phyloP scores from a whole-genome alignment of 2,329 filamentous ascomycete genomes.

The Aspergillus sp. region DNA sequence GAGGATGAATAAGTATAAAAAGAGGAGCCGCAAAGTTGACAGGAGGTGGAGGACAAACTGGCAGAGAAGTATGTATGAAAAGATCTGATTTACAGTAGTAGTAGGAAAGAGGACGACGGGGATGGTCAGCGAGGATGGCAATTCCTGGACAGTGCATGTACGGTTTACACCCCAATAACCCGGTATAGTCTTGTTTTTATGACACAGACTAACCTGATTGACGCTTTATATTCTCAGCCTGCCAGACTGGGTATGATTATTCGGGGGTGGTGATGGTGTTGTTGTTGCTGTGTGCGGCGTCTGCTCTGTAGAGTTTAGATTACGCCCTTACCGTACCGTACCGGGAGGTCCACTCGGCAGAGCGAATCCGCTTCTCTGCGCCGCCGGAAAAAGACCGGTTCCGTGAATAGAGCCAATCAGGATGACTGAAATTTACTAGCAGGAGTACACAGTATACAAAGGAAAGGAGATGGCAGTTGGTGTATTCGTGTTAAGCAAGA shows the following conservation, averaged over 20 bases:
- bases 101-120: slow-evolving; percentile 15
- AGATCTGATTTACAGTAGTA: slow-evolving; percentile 2
- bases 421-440: not conserved
- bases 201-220: no score
- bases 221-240: not conserved
- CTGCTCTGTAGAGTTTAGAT: not conserved
- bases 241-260: not conserved
- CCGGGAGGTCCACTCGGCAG: not conserved
- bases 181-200: no score
- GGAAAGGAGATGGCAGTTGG: not conserved
- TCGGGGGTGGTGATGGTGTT: not conserved
- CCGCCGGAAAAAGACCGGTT: slow-evolving; percentile 11
- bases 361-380: slow-evolving; percentile 3
- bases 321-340: not conserved
- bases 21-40: not conserved
- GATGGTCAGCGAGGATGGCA: slow-evolving; percentile 15
- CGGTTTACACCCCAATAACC: no score
- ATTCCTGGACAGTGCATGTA: no score
- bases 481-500: no score
- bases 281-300: not conserved
- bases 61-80: not conserved
- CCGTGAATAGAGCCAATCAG: slow-evolving; percentile 9
- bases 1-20: no score
- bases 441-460: no score
- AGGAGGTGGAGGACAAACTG: slow-evolving; percentile 1